phyloP scores from a whole-genome alignment of 1,139 yeast species.

The Trichomonascaceae sp. region DNA sequence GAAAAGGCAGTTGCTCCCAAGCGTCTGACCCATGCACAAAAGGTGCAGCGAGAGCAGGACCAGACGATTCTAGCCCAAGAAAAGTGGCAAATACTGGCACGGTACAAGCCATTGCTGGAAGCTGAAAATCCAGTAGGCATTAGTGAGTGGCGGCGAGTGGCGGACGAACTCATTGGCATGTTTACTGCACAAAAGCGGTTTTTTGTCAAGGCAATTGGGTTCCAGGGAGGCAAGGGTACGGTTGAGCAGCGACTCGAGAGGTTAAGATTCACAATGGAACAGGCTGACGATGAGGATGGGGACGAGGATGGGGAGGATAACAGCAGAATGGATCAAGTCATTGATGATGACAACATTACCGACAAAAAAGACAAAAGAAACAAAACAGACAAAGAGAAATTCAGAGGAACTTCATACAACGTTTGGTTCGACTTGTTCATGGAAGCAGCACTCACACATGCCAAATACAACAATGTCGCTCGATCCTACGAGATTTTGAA shows the following conservation, averaged over 20 bases:
- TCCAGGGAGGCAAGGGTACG: conserved; percentile 18
- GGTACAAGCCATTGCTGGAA: conserved; percentile 28
- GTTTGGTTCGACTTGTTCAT: conserved; percentile 79
- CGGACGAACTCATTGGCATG: conserved; percentile 69
- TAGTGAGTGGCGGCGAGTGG: conserved; percentile 72
- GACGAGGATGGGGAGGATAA: conserved; percentile 42
- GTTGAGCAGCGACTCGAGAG: conserved; percentile 63
- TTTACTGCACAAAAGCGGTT: conserved; percentile 67
- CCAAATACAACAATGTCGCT: conserved; percentile 47
- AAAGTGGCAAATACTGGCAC: conserved; percentile 47
- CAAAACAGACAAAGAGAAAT: too few relatives aligned
- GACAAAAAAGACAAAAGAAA: too few relatives aligned
- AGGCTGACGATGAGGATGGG: conserved; percentile 42
- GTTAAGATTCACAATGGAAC: conserved; percentile 29
- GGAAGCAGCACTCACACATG: conserved; percentile 57
- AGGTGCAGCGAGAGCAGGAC: conserved; percentile 42
- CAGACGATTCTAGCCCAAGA: conserved; percentile 49
- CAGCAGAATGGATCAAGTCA: too few relatives aligned
- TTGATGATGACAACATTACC: too few relatives aligned
- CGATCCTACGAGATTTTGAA: conserved; percentile 62
- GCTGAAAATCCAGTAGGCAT: conserved; percentile 48
- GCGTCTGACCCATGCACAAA: conserved; percentile 36
- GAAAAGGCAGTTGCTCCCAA: conserved; percentile 16
- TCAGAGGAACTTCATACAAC: conserved; percentile 64
- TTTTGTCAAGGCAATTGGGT: conserved; percentile 42